Evolutionary conservation across 1,284 basidiomycete species (phyloP), one percentile per base, ranked within the genome.

Genomic region (Ustilago tritici): DNA sequence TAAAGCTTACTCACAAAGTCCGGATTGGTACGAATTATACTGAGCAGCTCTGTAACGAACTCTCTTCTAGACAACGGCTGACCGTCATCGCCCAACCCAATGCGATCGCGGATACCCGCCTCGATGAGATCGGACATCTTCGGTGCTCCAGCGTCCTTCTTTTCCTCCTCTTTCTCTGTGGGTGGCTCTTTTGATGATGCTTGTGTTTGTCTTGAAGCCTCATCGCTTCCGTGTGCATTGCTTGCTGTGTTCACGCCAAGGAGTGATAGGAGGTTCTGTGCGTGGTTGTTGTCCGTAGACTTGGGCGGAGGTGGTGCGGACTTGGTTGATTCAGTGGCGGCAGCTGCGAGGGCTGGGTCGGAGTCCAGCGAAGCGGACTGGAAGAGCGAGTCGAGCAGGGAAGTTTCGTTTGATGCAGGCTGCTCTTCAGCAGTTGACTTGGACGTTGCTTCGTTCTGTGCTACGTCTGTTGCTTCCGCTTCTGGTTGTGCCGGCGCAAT

Each of bases 31-130:
- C 92, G 90, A 65, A 93, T 89, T 78, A 93, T 87, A 32, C 89
- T 90, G 79, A 92, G 85, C 61, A 93, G 87, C 82, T 92, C 90
- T 61, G 88, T 87, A 38, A 92, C 88, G 83, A 93, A 93, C 53
- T 90, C 90, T 59, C 90, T 91, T 82, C 88, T 89, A 56, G 82
- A 88, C 81, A 87, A 86, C 80, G 81, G 85, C 73, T 79, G 87
- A 81, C 83, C 84, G 63, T 82, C 84, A 63, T 71, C 72, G 19
- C 61, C 69, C 3, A 76, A 47, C 10, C 81, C 84, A 60, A 82
- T 85, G 62, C 87, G 86, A 10, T 81, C 82, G 71, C 88, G 88
- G 12, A 75, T 67, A 86, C 68, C 85, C 80, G 77, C 86, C 86
- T 78, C 85, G 83, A 73, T 82, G 79, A 84, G 56, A 79, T 85